These are phyloP conservation scores for Phytophthora crassamura DNA, from an alignment of 352 stramenopile genomes.

Conservation along the genomic window DNA sequence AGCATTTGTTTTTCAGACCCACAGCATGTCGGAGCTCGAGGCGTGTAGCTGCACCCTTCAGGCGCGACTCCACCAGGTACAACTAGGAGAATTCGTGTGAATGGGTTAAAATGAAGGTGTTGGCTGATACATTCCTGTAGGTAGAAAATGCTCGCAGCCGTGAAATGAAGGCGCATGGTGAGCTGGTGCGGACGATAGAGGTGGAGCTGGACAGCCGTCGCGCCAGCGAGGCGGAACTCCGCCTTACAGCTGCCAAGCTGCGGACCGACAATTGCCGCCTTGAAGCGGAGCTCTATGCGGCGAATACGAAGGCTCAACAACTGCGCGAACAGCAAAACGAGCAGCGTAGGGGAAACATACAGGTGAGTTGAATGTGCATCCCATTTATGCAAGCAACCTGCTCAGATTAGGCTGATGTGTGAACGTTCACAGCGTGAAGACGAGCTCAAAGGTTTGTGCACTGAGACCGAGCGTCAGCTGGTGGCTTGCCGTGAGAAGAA, in stretches of 20 bases:
- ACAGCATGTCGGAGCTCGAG: conserved; percentile 10
- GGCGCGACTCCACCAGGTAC: conserved; percentile 50
- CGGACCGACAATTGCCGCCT: conserved; percentile 51
- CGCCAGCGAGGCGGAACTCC: conserved; percentile 42
- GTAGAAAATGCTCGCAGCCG: conserved; percentile 50
- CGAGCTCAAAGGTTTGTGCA: conserved; percentile 8
- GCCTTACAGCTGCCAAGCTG: conserved; percentile 48
- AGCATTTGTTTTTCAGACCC: conserved; percentile 14
- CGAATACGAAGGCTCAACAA: conserved; percentile 24
- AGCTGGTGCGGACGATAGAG: conserved; percentile 45
- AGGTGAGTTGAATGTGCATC: conserved; percentile 17
- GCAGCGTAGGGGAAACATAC: conserved; percentile 8
- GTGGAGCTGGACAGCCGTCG: conserved; percentile 32
- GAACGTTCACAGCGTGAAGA: conserved; percentile 13
- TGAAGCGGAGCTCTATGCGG: conserved; percentile 40
- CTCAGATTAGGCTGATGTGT: no score
- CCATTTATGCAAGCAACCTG: no score
- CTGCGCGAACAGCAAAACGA: conserved; percentile 25
- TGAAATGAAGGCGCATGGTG: conserved; percentile 58
- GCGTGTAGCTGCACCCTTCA: conserved; percentile 38
- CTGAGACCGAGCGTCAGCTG: conserved; percentile 23
- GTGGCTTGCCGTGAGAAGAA: conserved; percentile 10
- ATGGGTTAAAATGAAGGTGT: not conserved
- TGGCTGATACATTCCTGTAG: conserved; percentile 18
- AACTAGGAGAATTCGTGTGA: not conserved